phyloP scores from a whole-genome alignment of 306 rosid species.

The Quercus berberidifolia region DNA sequence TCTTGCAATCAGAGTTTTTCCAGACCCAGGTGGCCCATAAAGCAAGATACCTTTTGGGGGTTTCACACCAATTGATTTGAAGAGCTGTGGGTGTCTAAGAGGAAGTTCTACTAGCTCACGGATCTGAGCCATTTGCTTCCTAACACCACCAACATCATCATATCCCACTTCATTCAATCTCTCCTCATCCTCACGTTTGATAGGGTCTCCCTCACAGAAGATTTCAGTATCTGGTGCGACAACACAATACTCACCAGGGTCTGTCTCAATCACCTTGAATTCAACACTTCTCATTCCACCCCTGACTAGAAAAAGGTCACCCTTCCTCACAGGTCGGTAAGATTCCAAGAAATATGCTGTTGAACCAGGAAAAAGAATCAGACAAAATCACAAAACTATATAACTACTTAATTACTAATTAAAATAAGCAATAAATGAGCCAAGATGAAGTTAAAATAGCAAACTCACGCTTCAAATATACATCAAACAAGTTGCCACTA shows the following conservation, averaged over 20 bases:
- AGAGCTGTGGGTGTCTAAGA: constrained; percentile 72
- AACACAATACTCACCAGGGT: constrained; percentile 58
- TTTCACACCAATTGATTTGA: constrained; percentile 68
- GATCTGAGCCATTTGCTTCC: constrained; percentile 83
- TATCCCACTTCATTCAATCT: constrained; percentile 57
- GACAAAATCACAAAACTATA: neutral
- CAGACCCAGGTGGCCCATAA: constrained; percentile 77
- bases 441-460: neutral
- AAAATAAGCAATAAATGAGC: neutral
- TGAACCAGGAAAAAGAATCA: constrained; percentile 5
- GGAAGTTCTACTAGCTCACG: constrained; percentile 72
- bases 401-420: neutral
- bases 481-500: constrained; percentile 65
- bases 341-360: constrained; percentile 57
- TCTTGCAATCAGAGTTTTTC: constrained; percentile 62
- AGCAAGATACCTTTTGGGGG: constrained; percentile 73
- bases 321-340: constrained; percentile 57
- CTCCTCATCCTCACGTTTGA: constrained; percentile 68
- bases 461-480: constrained; percentile 61
- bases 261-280: constrained; percentile 58
- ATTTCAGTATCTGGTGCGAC: constrained; percentile 68
- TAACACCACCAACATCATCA: constrained; percentile 76
- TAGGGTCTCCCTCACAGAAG: constrained; percentile 65
- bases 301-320: constrained; percentile 58
- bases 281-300: constrained; percentile 66